Evolutionary conservation across 768 basidiomycete genomes (phyloP), one percentile per base, ranked within the genome.

Genomic region (Amanita rubescens): DNA sequence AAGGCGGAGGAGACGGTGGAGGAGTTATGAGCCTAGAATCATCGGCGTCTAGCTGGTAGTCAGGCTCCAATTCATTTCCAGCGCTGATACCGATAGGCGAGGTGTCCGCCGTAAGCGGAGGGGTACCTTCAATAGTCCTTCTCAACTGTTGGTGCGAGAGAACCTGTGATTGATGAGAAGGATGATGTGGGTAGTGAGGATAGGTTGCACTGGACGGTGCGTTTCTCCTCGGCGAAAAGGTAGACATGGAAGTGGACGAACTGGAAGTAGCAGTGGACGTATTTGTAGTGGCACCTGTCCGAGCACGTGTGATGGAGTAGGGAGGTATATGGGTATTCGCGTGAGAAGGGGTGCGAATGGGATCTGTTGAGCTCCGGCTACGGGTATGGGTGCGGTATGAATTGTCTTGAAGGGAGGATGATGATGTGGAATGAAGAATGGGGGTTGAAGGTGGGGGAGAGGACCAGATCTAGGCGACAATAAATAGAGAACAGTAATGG

Each of bases 281-380:
- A 27, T 22, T 37, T 17, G 49, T 50, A 30, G 24, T 5, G 7
- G 44, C 15, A 9, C 24, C 34, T 50, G 49, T 9, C 15, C 49
- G 10, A 12, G 37, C 35, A 42, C 37, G 34, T 32, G 46, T 17
- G 10, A 24, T 27, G 32, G 47, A 54, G 53, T 39, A 46, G 24
- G 37, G 1, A 24, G 19, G 17, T 12, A 12, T 15, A 19, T 14
- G 20, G n/a, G 43, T 12, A 20, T 22, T 44, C 0, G 30, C 14
- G 41, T 53, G 42, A 15, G 51, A 44, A 33, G 41, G 30, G 14
- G 19, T 10, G 42, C 25, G 33, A 32, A 53, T 43, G 30, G 53
- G 53, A 27, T 54, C 53, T 17, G 53, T 54, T 17, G 45, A 37
- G 22, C 53, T 54, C 30, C 53, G n/a, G 53, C 53, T 39, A 24